Conservation (phyloP, 306 rosid species). For the Fragaria nilgerrensis region DNA sequence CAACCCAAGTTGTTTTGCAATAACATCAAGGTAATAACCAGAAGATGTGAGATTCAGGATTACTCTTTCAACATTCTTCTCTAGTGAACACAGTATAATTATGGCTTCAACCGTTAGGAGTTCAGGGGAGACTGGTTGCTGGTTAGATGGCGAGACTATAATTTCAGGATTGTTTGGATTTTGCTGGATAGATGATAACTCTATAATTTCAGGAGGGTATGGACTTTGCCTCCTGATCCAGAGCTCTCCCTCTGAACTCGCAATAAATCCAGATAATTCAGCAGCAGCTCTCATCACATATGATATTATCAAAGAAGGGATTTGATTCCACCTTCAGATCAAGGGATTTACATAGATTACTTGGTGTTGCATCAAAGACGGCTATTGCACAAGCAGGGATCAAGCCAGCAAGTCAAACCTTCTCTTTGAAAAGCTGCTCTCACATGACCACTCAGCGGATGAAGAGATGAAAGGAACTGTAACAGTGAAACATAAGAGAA, state of each 20-base stretch:
- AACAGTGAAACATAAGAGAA: constrained; percentile 32
- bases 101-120: constrained; percentile 47
- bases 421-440: constrained; percentile 69
- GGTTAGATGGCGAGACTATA: constrained; percentile 36
- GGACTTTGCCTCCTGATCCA: constrained; percentile 65
- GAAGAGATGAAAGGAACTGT: constrained; percentile 68
- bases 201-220: constrained; percentile 51
- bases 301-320: constrained; percentile 53
- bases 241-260: constrained; percentile 49
- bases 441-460: constrained; percentile 85
- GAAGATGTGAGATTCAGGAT: constrained; percentile 52
- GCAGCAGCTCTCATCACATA: constrained; percentile 53
- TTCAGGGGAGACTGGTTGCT: constrained; percentile 33
- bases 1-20: constrained; percentile 79
- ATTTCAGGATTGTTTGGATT: constrained; percentile 56
- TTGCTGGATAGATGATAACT: constrained; percentile 36
- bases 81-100: constrained; percentile 56
- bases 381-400: constrained; percentile 68
- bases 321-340: constrained; percentile 73
- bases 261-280: constrained; percentile 46
- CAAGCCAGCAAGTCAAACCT: constrained; percentile 54
- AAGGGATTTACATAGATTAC: constrained; percentile 58
- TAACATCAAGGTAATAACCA: constrained; percentile 72
- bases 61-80: constrained; percentile 53
- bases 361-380: constrained; percentile 51